These are phyloP conservation scores for Cucurbita moschata DNA, from an alignment of 306 rosid genomes.

Conservation along the genomic window DNA sequence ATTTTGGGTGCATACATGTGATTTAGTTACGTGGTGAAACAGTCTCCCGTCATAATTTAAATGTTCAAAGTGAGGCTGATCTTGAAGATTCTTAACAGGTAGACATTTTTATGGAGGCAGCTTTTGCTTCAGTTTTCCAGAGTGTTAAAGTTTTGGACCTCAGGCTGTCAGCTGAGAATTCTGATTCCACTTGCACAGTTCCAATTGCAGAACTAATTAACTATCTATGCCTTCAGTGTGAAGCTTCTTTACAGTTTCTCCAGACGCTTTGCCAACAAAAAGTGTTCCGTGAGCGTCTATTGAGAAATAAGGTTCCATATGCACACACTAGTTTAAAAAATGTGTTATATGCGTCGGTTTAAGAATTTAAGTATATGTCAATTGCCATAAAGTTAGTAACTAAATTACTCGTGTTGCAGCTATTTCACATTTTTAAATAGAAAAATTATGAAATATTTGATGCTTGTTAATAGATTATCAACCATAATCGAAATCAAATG, in stretches of 20 bases:
- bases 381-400: not conserved
- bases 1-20: not conserved
- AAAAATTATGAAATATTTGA: not conserved
- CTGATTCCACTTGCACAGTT: constrained; percentile 20
- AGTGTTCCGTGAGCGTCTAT: constrained; percentile 64
- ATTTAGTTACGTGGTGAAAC: not conserved
- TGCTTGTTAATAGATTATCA: not conserved
- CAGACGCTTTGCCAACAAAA: constrained; percentile 75
- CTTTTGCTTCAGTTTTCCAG: constrained; percentile 70
- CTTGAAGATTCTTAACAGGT: constrained; percentile 43
- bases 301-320: constrained; percentile 69
- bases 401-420: not conserved
- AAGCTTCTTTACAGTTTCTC: constrained; percentile 90
- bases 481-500: not conserved
- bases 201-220: constrained; percentile 45
- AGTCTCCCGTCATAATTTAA: not conserved
- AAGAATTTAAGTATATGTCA: not conserved
- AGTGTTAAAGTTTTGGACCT: constrained; percentile 49
- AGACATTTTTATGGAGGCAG: constrained; percentile 84
- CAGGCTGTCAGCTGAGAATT: constrained; percentile 30
- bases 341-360: not conserved
- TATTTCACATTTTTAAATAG: not conserved
- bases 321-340: not conserved
- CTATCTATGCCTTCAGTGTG: constrained; percentile 82
- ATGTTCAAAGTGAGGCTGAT: constrained; percentile 10